Conservation (phyloP, 176 grass and related monocot genomes). For the Triticum aestivum region IWGSC_CS_RefSeq_v2.1 NC_057810.1:149181991-149182490, state of each 20-base stretch:
- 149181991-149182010: not conserved
- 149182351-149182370: slow-evolving; percentile 64
- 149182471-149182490: slow-evolving; percentile 86
- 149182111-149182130: not conserved
- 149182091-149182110: slow-evolving; percentile 27
- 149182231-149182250: slow-evolving; percentile 29
- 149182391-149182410: slow-evolving; percentile 73
- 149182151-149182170: not conserved
- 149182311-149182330: slow-evolving; percentile 89
- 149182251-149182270: slow-evolving; percentile 98
- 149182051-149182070: slow-evolving; percentile 20
- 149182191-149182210: not conserved
- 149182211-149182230: slow-evolving; percentile 4
- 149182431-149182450: slow-evolving; percentile 91
- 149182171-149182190: not conserved
- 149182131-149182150: not conserved
- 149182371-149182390: slow-evolving; percentile 93
- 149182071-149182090: not conserved
- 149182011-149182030: slow-evolving; percentile 3
- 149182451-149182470: slow-evolving; percentile 87
- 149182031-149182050: not conserved
- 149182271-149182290: slow-evolving; percentile 68
- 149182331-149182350: slow-evolving; percentile 71
- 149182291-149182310: slow-evolving; percentile 90
- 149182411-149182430: slow-evolving; percentile 92